Percentiles rank a stretch among this genome's conserved stretches.
These are phyloP conservation scores for Malus hybrid DNA, from an alignment of 331 rosid genomes.

Conservation along the genomic window DNA sequence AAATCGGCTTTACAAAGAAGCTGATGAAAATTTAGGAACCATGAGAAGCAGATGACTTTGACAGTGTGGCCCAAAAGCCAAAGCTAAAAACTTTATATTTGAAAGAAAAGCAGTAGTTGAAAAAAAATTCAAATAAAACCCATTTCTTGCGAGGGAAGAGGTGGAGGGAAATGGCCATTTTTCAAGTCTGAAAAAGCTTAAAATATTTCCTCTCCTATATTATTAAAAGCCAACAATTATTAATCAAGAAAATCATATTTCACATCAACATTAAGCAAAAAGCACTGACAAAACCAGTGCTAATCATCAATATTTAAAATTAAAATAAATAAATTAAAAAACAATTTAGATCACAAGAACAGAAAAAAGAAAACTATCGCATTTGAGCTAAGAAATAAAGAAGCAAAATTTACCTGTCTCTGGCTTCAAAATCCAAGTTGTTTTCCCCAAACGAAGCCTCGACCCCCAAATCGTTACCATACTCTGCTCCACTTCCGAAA, in stretches of 20 bases:
- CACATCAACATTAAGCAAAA: neutral
- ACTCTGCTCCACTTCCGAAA: constrained; percentile 9
- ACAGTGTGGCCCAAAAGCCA: neutral
- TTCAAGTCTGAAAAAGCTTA: neutral
- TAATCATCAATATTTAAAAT: neutral
- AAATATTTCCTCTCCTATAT: neutral
- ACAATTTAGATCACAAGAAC: neutral
- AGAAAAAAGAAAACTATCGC: neutral
- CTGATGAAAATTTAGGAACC: neutral
- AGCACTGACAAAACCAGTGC: neutral
- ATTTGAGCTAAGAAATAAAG: neutral
- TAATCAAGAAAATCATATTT: neutral
- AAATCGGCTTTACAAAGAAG: neutral
- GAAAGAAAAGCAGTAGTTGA: neutral
- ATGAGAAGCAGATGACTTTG: neutral
- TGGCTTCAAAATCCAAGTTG: constrained; percentile 33
- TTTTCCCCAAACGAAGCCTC: constrained; percentile 64
- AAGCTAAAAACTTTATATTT: neutral
- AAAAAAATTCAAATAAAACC: neutral
- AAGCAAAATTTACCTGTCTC: constrained; percentile 39
- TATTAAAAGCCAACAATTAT: neutral
- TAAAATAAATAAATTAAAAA: neutral
- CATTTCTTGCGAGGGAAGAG: neutral
- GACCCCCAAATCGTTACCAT: constrained; percentile 13
- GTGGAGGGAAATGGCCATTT: neutral